Base-by-base conservation (phyloP, 2,329 filamentous ascomycete species). In the Colletotrichum endophyticum region DNA sequence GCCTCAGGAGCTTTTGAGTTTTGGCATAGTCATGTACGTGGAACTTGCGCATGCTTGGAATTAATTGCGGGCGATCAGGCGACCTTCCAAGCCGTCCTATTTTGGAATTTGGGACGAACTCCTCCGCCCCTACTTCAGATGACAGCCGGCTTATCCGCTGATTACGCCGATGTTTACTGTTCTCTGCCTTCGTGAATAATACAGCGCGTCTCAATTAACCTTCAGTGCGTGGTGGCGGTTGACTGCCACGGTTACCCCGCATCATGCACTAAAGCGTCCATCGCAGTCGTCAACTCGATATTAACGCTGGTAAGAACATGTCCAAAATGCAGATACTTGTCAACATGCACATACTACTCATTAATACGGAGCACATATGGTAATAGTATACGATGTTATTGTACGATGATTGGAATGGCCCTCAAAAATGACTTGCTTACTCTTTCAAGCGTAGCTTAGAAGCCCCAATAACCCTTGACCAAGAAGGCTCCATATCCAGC, bases 401-500 rank as follows among this genome's bases (percentile, higher is more conserved):
- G 44, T 22, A 8, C 22, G 6, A 53, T 22, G n/a, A 22, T 53
- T 25, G 44, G n/a, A 53, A 13, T 5, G 44, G n/a, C n/a, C 44
- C n/a, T 53, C 44, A 49, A 13, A 13, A 53, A 13, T 13, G 44
- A 22, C 11, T 13, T 5, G 5, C 11, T 22, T 22, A 22, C n/a
- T 53, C n/a, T 22, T 8, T 3, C 12, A 13, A 53, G 44, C 44
- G 11, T 8, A 34, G 22, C 30, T 66, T 11, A 75, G 22, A 61
- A 56, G 7, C 68, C 73, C 73, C 68, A 75, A 7, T 72, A 75
- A 3, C 69, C 73, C 61, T 75, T 75, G 22, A 67, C 69, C 8
- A 75, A 25, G 22, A 53, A 75, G 7, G 69, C 73, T 3, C 62
- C 62, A 12, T 72, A 75, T 32, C 49, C 73, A 5, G 69, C 68